These are phyloP conservation scores for Naumovozyma castellii DNA, from an alignment of 805 yeast species.

Conservation along the genomic window DNA sequence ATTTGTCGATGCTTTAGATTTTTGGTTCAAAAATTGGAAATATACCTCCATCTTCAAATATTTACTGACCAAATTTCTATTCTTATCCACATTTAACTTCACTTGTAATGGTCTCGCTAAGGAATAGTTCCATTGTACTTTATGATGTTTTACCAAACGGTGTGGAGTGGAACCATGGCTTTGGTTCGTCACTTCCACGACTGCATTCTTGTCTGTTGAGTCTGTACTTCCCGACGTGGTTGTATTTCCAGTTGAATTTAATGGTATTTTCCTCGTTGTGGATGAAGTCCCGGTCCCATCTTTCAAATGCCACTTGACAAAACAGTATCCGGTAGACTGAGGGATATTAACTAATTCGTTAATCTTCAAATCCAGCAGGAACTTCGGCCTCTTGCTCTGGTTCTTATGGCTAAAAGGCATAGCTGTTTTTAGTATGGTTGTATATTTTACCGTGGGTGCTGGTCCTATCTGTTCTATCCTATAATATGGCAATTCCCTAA, in stretches of 20 bases:
- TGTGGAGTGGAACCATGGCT: slow-evolving; percentile 35
- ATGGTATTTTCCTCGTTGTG: not conserved
- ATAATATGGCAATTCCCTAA: no score
- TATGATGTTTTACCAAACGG: slow-evolving; percentile 41
- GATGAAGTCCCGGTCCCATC: slow-evolving; percentile 34
- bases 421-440: not conserved
- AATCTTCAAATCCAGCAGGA: slow-evolving; percentile 47
- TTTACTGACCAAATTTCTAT: slow-evolving; percentile 30
- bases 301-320: slow-evolving; percentile 50
- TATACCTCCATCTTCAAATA: slow-evolving; percentile 36
- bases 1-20: not conserved
- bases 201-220: slow-evolving; percentile 11
- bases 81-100: slow-evolving; percentile 34
- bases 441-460: not conserved
- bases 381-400: slow-evolving; percentile 45
- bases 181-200: slow-evolving; percentile 16
- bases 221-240: slow-evolving; percentile 18
- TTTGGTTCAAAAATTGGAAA: slow-evolving; percentile 28
- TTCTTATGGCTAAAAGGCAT: slow-evolving; percentile 12
- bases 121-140: slow-evolving; percentile 39
- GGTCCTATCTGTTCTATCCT: no score
- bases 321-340: slow-evolving; percentile 60
- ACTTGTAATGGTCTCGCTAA: slow-evolving; percentile 30
- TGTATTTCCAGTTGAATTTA: not conserved
- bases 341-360: slow-evolving; percentile 79